Base-by-base conservation (phyloP, 2,329 filamentous ascomycete genomes). In the Colletotrichum kahawae region DNA sequence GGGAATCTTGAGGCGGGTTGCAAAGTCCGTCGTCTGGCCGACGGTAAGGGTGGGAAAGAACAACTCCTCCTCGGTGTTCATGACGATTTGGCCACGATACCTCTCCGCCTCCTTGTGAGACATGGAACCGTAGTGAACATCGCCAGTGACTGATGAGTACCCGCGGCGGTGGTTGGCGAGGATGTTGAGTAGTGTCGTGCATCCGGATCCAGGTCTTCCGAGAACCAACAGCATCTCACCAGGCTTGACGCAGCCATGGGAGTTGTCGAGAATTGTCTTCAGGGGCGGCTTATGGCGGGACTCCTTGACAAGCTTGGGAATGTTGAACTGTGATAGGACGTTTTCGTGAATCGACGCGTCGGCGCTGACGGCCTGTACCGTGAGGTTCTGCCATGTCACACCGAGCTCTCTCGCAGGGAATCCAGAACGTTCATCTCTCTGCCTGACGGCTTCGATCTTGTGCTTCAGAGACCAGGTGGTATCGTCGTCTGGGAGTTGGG, bases 191-290 rank as follows among this genome's bases (percentile, higher is more conserved):
- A 95, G 86, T 0, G 93, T 93, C 0, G 93, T 94, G 81, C 93
- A 95, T 38, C 93, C 93, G 4, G 92, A 88, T 0, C 93, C 93
- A 0, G 93, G 93, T 1, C 92, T 88, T 4, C 93, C 93, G 0
- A 95, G 85, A 0, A 95, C 92, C 1, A 94, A 84, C 2, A 94
- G 83, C 93, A 94, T 94, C 82, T 94, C 92, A 24, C 93, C 93
- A 0, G 93, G 93, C 81, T 92, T 92, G 66, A 95, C 91, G 77
- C 92, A 94, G 13, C 93, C 93, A 80, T 92, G 90, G 72, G 89
- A 91, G 78, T 90, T 87, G 68, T 93, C 88, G 27, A 95, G 83
- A 60, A 95, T 92, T 0, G 92, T 93, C 77, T 90, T 90, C 24
- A 93, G 82, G 0, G 92, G 90, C 0, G 90, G 88, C 78, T 90